Base-by-base conservation (phyloP, 2,329 filamentous ascomycete species). In the Cercospora zeina region DNA sequence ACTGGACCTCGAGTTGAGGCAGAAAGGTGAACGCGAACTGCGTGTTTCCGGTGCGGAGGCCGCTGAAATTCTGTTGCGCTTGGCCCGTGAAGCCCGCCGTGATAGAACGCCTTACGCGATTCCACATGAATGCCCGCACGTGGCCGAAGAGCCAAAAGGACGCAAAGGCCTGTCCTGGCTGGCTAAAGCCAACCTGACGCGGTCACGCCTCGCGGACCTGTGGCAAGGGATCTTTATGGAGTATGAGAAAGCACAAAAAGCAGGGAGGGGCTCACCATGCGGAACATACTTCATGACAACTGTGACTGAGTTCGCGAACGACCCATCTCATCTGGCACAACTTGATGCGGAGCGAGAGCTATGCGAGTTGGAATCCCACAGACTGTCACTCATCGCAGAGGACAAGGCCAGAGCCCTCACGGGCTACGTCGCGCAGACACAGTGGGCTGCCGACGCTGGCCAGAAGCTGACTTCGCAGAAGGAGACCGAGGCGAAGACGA, bases 141-240 rank as follows among this genome's bases (percentile, higher is more conserved):
- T 51, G 1, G 3, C 24, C 1, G 24, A 27, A 2, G 60, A 30
- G 61, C 61, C 61, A 31, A 62, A 59, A 2, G 55, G 55, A 1
- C 55, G 55, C n/a, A 49, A 37, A 27, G 45, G 50, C 2, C 30
- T 58, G 0, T 5, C 24, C 0, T 58, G 55, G 55, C 45, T 49
- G 10, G 42, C 39, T 1, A 49, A 37, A 4, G 55, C 55, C 3
- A 34, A 5, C 1, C 4, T 31, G 39, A 45, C 24, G 10, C 27
- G 55, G 1, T 1, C 8, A 1, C 31, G 37, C 2, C 21, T 49
- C 0, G 27, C 3, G 2, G 6, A 36, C 4, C 16, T 58, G 16
- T 50, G 37, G 55, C 24, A 49, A 6, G 31, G 30, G 1, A 37
- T 58, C 10, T 34, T 16, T 8, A 5, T 30, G 33, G 55, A 50